These are phyloP conservation scores for Microsporum ferrugineum DNA, from an alignment of 2,329 filamentous ascomycete genomes.

Conservation along the genomic window DNA sequence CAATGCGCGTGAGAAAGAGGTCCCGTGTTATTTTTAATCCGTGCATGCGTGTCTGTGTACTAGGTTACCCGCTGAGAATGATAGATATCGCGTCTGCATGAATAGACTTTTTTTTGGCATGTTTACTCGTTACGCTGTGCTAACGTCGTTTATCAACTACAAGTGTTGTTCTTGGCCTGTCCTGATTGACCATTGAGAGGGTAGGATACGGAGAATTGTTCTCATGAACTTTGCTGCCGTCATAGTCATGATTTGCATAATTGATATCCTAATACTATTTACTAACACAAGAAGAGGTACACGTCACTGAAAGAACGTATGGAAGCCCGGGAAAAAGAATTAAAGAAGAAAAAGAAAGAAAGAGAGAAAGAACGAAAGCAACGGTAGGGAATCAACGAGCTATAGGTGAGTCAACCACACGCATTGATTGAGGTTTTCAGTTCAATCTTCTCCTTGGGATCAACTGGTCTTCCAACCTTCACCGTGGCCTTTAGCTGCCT, in stretches of 20 bases:
- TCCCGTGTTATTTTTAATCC: neutral
- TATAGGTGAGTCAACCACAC: conserved; percentile 2
- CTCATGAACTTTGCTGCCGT: neutral
- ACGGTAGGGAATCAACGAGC: conserved; percentile 9
- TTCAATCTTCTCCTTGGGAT: conserved; percentile 20
- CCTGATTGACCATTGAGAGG: too few species aligned
- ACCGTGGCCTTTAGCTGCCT: conserved; percentile 22
- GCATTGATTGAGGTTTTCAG: conserved; percentile 16
- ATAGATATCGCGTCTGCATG: conserved; percentile 5
- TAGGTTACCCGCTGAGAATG: conserved; percentile 4
- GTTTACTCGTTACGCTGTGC: neutral
- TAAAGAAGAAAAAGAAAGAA: neutral
- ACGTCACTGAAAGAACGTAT: neutral
- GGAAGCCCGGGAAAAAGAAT: neutral
- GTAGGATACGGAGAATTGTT: too few species aligned
- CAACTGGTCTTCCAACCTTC: conserved; percentile 25
- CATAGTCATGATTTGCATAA: neutral
- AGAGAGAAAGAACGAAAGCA: neutral
- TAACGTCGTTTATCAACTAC: too few species aligned
- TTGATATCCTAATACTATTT: neutral
- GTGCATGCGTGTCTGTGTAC: conserved; percentile 3
- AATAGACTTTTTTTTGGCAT: conserved; percentile 4
- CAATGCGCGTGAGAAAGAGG: neutral
- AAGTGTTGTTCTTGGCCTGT: too few species aligned
- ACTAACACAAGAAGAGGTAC: neutral